Base-by-base conservation (phyloP, 352 stramenopile species). In the Phytophthora sansomeana region DNA sequence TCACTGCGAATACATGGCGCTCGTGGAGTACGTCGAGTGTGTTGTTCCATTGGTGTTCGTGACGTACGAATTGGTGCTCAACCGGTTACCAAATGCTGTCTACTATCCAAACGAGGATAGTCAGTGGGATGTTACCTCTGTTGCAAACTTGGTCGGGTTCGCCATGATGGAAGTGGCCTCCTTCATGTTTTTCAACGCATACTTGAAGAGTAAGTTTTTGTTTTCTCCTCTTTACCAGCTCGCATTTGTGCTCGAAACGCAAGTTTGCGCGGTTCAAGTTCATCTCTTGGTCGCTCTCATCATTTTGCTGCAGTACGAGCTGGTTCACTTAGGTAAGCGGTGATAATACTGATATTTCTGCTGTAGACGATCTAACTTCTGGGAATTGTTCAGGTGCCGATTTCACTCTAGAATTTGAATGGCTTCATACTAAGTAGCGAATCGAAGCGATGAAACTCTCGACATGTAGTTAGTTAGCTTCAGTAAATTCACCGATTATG, bases 161-260 rank as follows among this genome's bases (percentile, higher is more conserved):
- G n/a, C n/a, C n/a, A n/a, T n/a, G n/a, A n/a, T 7, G 5, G 69
- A 83, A 62, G 19, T 78, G 10, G 36, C n/a, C n/a, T 81, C 71
- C 4, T 65, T 83, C 10, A 5, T 80, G 16, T 30, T 32, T 1
- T 17, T 86, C 1, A 58, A 67, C 19, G 2, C 43, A 2, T 36
- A 73, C 35, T 17, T 85, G 6, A 28, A 69, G 21, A 59, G 54
- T 11, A 71, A 69, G 35, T 70, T 77, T 14, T n/a, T 17, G 3
- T 56, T 83, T 16, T 78, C 70, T 6, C 54, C 71, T 7, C 26
- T 80, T 1, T 57, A 60, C 6, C 72, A 77, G 13, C 58, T 85
- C 10, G 67, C 57, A 6, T 85, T 83, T 21, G 74, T 80, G 30
- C 61, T 85, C 5, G 57, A 77, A 39, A 77, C 53, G 0, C 71